phyloP scores from a whole-genome alignment of 2,329 filamentous ascomycete genomes.

The Elsinoe fawcettii region DNA sequence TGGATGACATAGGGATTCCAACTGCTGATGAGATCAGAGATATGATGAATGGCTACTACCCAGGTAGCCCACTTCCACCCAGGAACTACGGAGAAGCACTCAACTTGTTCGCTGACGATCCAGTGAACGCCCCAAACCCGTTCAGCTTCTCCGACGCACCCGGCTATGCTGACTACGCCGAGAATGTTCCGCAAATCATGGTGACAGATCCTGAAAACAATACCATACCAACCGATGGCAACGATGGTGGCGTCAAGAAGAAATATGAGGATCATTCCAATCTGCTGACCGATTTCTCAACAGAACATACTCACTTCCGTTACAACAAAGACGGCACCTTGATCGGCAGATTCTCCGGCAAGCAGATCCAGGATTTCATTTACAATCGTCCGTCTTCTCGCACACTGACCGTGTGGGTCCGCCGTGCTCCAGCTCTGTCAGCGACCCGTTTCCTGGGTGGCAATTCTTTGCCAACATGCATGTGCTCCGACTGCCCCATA shows the following conservation, averaged over 20 bases:
- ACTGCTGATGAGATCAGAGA: background rate
- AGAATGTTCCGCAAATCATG: background rate
- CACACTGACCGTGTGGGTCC: background rate
- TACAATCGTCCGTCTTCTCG: background rate
- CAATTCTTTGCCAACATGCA: background rate
- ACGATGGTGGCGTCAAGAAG: background rate
- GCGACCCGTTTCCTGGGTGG: background rate
- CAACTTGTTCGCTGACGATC: background rate
- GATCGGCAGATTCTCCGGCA: background rate
- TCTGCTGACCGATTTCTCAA: background rate
- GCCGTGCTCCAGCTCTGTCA: background rate
- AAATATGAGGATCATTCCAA: background rate
- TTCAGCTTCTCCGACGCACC: background rate
- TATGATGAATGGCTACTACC: background rate
- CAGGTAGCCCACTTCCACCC: background rate
- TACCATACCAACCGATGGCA: background rate
- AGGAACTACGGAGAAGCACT: background rate
- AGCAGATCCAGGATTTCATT: slow-evolving; percentile 7
- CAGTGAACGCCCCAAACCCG: background rate
- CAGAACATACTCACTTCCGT: background rate
- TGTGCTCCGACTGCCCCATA: slow-evolving; percentile 3
- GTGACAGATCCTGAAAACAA: background rate
- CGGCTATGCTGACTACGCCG: background rate
- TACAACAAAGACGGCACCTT: background rate
- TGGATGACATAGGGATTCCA: background rate